Evolutionary conservation across 148 eudicot genomes (phyloP), one percentile per base, ranked within the genome.

Genomic region (Fagopyrum tataricum): DNA sequence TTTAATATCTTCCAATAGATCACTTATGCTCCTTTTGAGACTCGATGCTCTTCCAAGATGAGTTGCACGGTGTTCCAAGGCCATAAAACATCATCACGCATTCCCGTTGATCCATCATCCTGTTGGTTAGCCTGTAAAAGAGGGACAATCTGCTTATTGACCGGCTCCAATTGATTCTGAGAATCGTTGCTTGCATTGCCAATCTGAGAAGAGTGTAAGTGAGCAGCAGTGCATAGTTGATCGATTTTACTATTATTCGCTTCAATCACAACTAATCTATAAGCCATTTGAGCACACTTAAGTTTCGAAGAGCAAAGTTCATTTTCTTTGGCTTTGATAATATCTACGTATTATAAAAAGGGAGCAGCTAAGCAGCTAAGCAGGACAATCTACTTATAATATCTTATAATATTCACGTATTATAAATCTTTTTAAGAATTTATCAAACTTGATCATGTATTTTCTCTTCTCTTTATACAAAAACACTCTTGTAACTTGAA

Each of bases 1-100:
- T 73, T 52, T 76, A 40, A 93, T 87, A n/a, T 93, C 97, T 47
- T 84, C 85, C 64, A 91, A 77, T 70, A 93, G 85, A 70, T 93
- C 91, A 61, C 79, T 82, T 4, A 82, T 18, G 78, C 82, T 82
- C 88, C 85, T 82, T 53, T 80, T 6, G 98, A 85, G 71, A 77
- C 76, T 31, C 70, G 80, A 67, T 80, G 85, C 59, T 93, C 90
- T 73, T 89, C 87, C 81, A 89, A 67, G 72, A 93, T 88, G 77
- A 84, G 72, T 48, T 82, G 74, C 69, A 80, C 44, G 17, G 86
- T 85, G 76, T 79, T 74, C 70, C 84, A 85, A 46, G 88, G 81
- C 97, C 98, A 93, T n/a, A 78, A 78, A 79, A 49, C 42, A n/a
- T n/a, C n/a, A n/a, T n/a, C 70, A 23, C 64, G 6, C 26, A 70